Percentiles rank a stretch among this genome's conserved stretches.
These are phyloP conservation scores for Talaromyces pinophilus DNA, from an alignment of 2,329 filamentous ascomycete species.

Conservation along the genomic window DNA sequence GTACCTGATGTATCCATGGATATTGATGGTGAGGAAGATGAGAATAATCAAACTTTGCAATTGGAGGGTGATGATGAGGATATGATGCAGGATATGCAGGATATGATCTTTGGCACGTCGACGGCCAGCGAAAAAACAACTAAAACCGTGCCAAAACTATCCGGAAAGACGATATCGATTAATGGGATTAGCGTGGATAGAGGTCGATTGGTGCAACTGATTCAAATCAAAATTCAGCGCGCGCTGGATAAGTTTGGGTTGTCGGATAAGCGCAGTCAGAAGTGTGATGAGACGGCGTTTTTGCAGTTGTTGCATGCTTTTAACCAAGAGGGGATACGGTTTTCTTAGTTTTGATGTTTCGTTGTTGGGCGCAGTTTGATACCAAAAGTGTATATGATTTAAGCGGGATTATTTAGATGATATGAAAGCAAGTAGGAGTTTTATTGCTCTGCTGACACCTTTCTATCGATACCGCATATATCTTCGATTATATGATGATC, in stretches of 20 bases:
- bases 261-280: conserved; percentile 75
- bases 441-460: neutral
- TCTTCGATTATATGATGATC: neutral
- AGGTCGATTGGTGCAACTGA: conserved; percentile 65
- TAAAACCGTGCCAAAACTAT: conserved; percentile 66
- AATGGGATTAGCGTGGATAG: conserved; percentile 22
- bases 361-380: neutral
- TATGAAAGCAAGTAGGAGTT: neutral
- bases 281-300: conserved; percentile 93
- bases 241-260: conserved; percentile 82
- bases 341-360: conserved; percentile 19
- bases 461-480: neutral
- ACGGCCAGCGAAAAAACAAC: conserved; percentile 44
- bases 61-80: conserved; percentile 57
- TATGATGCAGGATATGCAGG: conserved; percentile 38
- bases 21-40: conserved; percentile 30
- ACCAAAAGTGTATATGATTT: conserved; percentile 3
- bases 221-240: conserved; percentile 82
- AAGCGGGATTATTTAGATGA: neutral
- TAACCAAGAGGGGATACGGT: conserved; percentile 86
- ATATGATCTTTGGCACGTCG: conserved; percentile 40
- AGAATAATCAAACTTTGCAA: neutral
- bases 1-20: conserved; percentile 28
- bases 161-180: conserved; percentile 21
- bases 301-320: conserved; percentile 78